These are phyloP conservation scores for Stipa capillata DNA, from an alignment of 176 grass and related monocot genomes.

Conservation along the genomic window DNA sequence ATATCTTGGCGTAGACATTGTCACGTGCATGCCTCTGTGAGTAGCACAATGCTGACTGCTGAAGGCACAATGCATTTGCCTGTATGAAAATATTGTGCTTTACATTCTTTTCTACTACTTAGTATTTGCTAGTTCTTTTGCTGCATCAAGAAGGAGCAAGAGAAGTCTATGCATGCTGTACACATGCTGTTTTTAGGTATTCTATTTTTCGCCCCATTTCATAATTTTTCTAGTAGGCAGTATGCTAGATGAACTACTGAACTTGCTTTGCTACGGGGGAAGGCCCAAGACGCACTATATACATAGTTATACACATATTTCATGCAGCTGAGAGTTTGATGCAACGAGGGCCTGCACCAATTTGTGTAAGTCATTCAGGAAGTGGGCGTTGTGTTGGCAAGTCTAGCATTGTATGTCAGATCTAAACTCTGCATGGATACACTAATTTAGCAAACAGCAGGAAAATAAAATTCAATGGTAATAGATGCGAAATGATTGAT, in stretches of 20 bases:
- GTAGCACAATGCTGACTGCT: too few relatives aligned
- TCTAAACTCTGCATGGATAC: not conserved
- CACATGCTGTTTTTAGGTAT: constrained; percentile 99
- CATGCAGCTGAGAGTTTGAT: not conserved
- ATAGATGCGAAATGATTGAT: not conserved
- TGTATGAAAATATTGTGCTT: too few relatives aligned
- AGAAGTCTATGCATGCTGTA: constrained; percentile 98
- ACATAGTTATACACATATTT: not conserved
- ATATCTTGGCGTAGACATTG: too few relatives aligned
- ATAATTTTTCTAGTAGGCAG: not conserved
- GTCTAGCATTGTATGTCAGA: not conserved
- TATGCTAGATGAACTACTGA: not conserved
- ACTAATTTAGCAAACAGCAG: not conserved
- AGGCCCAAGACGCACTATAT: not conserved
- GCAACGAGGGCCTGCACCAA: not conserved
- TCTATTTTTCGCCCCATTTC: not conserved
- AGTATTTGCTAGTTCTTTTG: too few relatives aligned
- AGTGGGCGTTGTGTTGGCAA: not conserved
- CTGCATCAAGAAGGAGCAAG: constrained; percentile 97
- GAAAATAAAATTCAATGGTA: not conserved
- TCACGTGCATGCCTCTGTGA: too few relatives aligned
- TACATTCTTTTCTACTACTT: too few relatives aligned
- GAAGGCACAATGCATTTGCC: too few relatives aligned
- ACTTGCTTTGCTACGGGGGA: not conserved
- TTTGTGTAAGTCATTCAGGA: not conserved